Percentiles rank a stretch among this genome's conserved stretches.
These are phyloP conservation scores for Pythium sp. DNA, from an alignment of 352 stramenopile genomes.

Conservation along the genomic window DNA sequence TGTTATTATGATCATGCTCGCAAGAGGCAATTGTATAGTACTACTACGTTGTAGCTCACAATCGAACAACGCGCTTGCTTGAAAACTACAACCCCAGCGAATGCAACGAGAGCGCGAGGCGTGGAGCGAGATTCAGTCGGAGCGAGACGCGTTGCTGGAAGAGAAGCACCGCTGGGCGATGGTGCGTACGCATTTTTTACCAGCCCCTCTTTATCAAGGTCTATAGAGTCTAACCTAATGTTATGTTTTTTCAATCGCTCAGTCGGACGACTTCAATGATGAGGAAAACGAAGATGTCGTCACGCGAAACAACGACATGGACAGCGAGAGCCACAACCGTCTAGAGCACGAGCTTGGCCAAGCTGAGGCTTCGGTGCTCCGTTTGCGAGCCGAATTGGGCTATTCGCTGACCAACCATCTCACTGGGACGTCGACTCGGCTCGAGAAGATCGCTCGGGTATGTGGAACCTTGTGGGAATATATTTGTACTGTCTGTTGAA, in stretches of 20 bases:
- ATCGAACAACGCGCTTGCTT: neutral
- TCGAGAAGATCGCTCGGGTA: slow-evolving; percentile 72
- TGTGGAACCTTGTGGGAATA: slow-evolving; percentile 1
- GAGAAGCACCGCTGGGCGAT: slow-evolving; percentile 86
- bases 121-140: slow-evolving; percentile 76
- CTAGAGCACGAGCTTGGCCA: slow-evolving; percentile 74
- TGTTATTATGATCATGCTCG: neutral
- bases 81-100: slow-evolving; percentile 24
- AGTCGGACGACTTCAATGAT: slow-evolving; percentile 67
- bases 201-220: neutral
- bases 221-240: neutral
- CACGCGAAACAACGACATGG: slow-evolving; percentile 36
- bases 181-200: slow-evolving; percentile 24
- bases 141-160: slow-evolving; percentile 72
- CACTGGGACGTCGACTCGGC: slow-evolving; percentile 61
- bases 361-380: slow-evolving; percentile 64
- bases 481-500: neutral
- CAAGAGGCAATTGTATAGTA: neutral
- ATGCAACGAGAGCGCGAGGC: slow-evolving; percentile 73
- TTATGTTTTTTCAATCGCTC: slow-evolving; percentile 7
- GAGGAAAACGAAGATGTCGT: slow-evolving; percentile 26
- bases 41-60: neutral
- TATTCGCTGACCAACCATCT: slow-evolving; percentile 78
- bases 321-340: slow-evolving; percentile 36
- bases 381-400: slow-evolving; percentile 68